A percentile compares a stretch with the other conserved stretches of the same genome.
These are phyloP conservation scores for Collybia nuda DNA, from an alignment of 768 basidiomycete genomes.

Conservation along the genomic window DNA sequence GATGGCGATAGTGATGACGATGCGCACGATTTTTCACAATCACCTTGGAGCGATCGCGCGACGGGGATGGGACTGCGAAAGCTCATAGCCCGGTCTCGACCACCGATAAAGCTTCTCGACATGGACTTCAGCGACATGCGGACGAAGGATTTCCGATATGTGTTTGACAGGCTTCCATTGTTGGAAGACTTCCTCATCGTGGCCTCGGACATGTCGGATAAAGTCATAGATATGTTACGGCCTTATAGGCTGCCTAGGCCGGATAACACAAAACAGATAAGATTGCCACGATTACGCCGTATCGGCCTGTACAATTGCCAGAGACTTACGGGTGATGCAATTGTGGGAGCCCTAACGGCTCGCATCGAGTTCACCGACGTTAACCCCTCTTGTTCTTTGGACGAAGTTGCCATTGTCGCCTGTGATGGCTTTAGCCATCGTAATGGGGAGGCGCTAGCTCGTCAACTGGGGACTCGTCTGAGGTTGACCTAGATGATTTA, in stretches of 20 bases:
- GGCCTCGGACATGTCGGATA: conserved; percentile 81
- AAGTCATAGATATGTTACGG: conserved; percentile 58
- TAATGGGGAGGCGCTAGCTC: conserved; percentile 27
- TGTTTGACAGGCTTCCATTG: conserved; percentile 53
- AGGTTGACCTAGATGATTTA: conserved; percentile 5
- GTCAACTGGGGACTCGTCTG: conserved; percentile 26
- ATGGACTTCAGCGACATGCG: conserved; percentile 87
- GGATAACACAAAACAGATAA: conserved; percentile 29
- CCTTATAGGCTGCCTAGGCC: conserved; percentile 28
- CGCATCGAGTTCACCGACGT: conserved; percentile 44
- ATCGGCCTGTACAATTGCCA: conserved; percentile 64
- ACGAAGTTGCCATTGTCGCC: conserved; percentile 34
- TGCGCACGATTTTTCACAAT: conserved; percentile 71
- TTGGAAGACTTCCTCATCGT: conserved; percentile 72
- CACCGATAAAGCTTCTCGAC: conserved; percentile 63
- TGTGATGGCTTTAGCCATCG: conserved; percentile 34
- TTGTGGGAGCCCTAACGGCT: conserved; percentile 50
- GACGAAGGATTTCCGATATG: conserved; percentile 75
- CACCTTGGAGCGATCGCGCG: conserved; percentile 73
- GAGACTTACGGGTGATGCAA: conserved; percentile 54
- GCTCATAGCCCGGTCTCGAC: conserved; percentile 58
- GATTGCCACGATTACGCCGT: conserved; percentile 53
- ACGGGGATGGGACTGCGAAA: conserved; percentile 79
- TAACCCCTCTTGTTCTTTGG: conserved; percentile 18
- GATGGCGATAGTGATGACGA: conserved; percentile 77